Base-by-base conservation (phyloP, 2,329 filamentous ascomycete species). In the Penicillium brevicompactum region DNA sequence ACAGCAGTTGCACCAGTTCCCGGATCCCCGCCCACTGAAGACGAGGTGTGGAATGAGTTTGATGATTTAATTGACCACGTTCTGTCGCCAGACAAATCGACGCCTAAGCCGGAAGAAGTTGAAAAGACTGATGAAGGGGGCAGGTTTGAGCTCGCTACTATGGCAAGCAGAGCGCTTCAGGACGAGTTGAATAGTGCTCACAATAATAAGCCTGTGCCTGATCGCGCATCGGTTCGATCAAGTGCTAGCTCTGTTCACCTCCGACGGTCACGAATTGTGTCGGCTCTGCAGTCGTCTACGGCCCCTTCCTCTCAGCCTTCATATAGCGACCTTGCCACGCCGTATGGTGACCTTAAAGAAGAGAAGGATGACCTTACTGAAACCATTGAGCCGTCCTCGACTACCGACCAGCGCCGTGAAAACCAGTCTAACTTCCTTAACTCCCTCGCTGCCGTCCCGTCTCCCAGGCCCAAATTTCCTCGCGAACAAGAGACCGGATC, bases 21-120 rank as follows among this genome's bases (percentile, higher is more conserved):
- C 1, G 80, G 79, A 43, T 84, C 86, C 4, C 87, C 85, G 0
- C 81, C 87, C 4, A 85, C 78, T 1, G 90, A 95, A 61, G 93
- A 97, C 65, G 93, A 97, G 68, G 83, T 96, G 1, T 97, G 93
- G 93, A 87, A 92, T 49, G 93, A 96, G 73, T 97, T 95, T 68
- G 87, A 97, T 62, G 93, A 97, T 65, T 78, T 97, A 11, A 83
- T 97, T 51, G 89, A 90, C 49, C 87, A 90, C 54, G 82, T 86
- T 10, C 81, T 84, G 47, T 82, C 81, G 4, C 76, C 79, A 7
- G 74, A 72, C 34, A 63, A 61, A 37, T 59, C 57, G n/a, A 63
- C 60, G 37, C 60, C 57, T n/a, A 65, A 55, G 46, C 54, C 64
- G 6, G 58, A 66, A 18, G 55, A 57, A 5, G 32, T 61, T 1